Evolutionary conservation across 1,139 yeast genomes (phyloP).

Genomic region (Geotrichum aggregatum): DNA sequence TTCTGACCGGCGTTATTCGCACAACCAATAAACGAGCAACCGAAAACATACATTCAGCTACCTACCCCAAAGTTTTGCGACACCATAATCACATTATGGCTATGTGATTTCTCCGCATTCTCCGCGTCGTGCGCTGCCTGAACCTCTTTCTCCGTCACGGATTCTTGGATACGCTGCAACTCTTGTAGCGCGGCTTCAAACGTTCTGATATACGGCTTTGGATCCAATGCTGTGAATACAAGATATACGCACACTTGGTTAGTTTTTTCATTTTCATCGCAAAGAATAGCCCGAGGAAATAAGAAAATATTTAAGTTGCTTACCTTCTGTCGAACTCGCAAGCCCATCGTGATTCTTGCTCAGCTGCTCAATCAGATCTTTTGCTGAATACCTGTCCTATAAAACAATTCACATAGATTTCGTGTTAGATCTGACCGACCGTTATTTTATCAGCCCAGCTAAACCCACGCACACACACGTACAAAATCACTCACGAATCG

Average conservation of each 20-base stretch:
- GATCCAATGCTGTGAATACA: constrained; percentile 49
- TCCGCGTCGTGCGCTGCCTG: constrained; percentile 55
- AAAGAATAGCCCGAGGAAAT: too few species aligned
- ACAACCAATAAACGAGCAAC: background rate
- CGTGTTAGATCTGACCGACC: too few species aligned
- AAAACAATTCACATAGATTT: background rate
- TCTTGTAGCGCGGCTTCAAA: constrained; percentile 83
- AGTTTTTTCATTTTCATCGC: too few species aligned
- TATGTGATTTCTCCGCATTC: constrained; percentile 62
- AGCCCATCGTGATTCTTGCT: constrained; percentile 55
- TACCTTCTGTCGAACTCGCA: constrained; percentile 51
- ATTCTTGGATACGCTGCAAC: constrained; percentile 54
- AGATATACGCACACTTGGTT: too few species aligned
- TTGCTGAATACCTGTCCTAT: constrained; percentile 59
- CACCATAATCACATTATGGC: constrained; percentile 52
- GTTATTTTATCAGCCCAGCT: too few species aligned
- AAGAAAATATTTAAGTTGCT: constrained; percentile 34
- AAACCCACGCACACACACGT: too few species aligned
- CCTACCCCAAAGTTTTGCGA: constrained; percentile 16
- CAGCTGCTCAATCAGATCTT: constrained; percentile 79
- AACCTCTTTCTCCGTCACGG: constrained; percentile 49
- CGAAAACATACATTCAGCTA: background rate
- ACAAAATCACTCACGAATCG: too few species aligned
- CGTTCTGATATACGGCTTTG: constrained; percentile 90
- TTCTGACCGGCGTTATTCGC: too few species aligned